Evolutionary conservation across 305 asterid species (phyloP), one percentile per base, ranked within the genome.

Genomic region (Rubia peregrina): DNA sequence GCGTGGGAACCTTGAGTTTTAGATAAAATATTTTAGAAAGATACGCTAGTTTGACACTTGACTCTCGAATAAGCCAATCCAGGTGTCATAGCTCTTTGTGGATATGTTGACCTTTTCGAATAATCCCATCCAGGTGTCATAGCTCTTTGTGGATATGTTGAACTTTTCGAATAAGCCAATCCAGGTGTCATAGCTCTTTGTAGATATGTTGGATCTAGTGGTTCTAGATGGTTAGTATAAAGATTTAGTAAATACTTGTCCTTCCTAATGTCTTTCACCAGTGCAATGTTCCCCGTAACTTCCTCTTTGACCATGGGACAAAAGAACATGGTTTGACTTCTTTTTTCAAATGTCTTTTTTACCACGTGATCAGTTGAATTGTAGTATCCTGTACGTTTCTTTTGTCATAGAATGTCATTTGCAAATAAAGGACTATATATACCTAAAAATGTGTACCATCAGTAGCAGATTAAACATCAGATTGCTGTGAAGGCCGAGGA

Each of bases 391-490:
- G 68, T 63, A 36, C n/a, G 16, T 36, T 33, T 61, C 42, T 3
- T 62, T 62, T 64, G 51, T 64, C 21, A 40, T 64, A 64, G 68
- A 40, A 40, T 40, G 17, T n/a, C 51, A 62, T 36, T 62, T 62
- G 67, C 46, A 62, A 19, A 19, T 61, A 36, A 61, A 13, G 22
- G 40, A 36, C 67, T 4, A 17, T 36, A 10, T 36, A 14, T 53
- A 57, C 14, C 43, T 61, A 9, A n/a, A 33, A 30, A 33, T 61
- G 14, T 10, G 21, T 61, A 21, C 11, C 67, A 61, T 61, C 40
- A 30, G 42, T 61, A 61, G 42, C 65, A 61, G 44, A 61, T 14
- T 6, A 5, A 12, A 36, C 43, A 61, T 61, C 19, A 7, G 12
- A 30, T 61, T 61, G 67, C 11, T 9, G 22, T 41, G 4, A 46